Evolutionary conservation across 2,329 filamentous ascomycete genomes (phyloP), one percentile per base, ranked within the genome.

Genomic region (Phaeosphaeria sp.): DNA sequence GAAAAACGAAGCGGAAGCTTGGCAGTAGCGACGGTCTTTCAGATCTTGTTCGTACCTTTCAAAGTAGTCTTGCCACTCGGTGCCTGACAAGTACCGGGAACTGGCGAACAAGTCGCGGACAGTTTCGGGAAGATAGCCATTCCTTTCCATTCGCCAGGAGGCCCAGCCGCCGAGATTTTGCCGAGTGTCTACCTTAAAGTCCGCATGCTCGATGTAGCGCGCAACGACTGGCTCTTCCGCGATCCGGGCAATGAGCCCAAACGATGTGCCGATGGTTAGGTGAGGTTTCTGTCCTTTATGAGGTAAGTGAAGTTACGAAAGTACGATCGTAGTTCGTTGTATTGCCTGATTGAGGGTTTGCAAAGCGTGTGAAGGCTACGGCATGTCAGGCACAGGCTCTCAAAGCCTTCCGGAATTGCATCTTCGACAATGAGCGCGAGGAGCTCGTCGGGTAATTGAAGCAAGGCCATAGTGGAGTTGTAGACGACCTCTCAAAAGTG

Each of bases 51-150:
- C 52, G 46, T 55, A 59, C 56, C 52, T 59, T 60, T 42, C 39
- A 15, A 42, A 42, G 39, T 42, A 42, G 39, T 42, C 57, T 40
- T 60, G 49, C 53, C 57, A 60, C 18, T 60, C 57, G 21, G 53
- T 53, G 53, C 57, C 53, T 53, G 53, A 56, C 53, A 61, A 54
- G 55, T 61, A 61, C 55, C 48, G 48, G 13, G 58, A 61, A 55
- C 50, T 61, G 51, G 58, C 58, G 27, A 61, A 61, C n/a, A 58
- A 52, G 55, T 61, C 55, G 58, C 51, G 58, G 47, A 61, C 55
- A 36, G 55, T 61, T 25, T 60, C 58, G 48, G 55, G 55, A 61
- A 50, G 58, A 61, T 61, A 61, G 55, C 55, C 58, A 57, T 47
- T 48, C 21, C 39, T 36, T 61, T 61, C 58, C 58, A 61, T 61